Conservation (phyloP, 306 rosid genomes). For the Canavalia ensiformis region DNA sequence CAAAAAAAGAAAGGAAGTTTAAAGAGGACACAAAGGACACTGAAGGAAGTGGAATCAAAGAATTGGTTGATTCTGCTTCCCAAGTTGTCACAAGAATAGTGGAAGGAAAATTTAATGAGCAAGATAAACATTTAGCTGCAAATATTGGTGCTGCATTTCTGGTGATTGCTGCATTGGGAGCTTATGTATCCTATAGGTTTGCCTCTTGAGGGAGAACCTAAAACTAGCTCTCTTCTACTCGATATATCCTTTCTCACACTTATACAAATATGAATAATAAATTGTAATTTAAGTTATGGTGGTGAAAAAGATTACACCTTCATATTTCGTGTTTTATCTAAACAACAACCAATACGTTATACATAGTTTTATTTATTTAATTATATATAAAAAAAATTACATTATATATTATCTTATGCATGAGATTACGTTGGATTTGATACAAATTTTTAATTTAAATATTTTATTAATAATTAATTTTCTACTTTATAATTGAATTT, state of each 20-base stretch:
- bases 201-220: conserved; percentile 41
- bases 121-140: conserved; percentile 51
- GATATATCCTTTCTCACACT: not conserved
- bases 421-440: not conserved
- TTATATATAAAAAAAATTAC: not conserved
- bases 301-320: not conserved
- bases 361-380: not conserved
- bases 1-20: not conserved
- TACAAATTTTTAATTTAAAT: not conserved
- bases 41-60: conserved; percentile 42
- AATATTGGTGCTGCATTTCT: conserved; percentile 67
- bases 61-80: conserved; percentile 40
- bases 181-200: conserved; percentile 51
- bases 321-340: not conserved
- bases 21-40: conserved; percentile 16
- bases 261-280: not conserved
- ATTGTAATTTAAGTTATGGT: not conserved
- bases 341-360: no score
- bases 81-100: conserved; percentile 44
- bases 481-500: not conserved
- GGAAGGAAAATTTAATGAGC: conserved; percentile 46
- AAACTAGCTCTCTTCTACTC: conserved; percentile 24
- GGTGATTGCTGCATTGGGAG: conserved; percentile 65
- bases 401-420: not conserved
- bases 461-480: not conserved